Conservation (phyloP, 257 asterid genomes). For the Nicotiana attenuata region DNA sequence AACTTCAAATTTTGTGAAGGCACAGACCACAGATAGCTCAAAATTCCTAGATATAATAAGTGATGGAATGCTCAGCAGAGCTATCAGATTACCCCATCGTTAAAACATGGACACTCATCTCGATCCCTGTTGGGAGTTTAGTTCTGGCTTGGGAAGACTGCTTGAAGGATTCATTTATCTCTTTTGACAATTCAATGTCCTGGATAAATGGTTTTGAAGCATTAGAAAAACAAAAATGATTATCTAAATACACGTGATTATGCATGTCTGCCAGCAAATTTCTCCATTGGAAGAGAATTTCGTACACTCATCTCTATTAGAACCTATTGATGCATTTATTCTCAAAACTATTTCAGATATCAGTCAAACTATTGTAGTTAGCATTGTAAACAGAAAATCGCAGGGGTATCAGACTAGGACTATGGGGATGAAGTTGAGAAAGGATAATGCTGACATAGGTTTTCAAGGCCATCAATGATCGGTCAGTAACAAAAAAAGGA, state of each 20-base stretch:
- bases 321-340: background rate
- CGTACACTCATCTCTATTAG: background rate
- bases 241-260: background rate
- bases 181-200: constrained; percentile 94
- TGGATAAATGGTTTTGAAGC: constrained; percentile 22
- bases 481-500: background rate
- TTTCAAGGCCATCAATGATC: background rate
- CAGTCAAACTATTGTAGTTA: background rate
- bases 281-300: background rate
- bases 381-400: background rate
- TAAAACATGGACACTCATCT: constrained; percentile 97
- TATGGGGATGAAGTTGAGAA: background rate
- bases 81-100: constrained; percentile 70
- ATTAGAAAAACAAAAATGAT: constrained; percentile 1
- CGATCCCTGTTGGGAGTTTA: constrained; percentile 97
- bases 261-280: background rate
- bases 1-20: background rate
- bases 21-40: background rate
- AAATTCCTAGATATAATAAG: background rate
- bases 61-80: background rate
- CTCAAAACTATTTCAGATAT: background rate
- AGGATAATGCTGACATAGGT: background rate
- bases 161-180: constrained; percentile 95
- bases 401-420: background rate
- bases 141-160: constrained; percentile 99